Evolutionary conservation across 2,329 filamentous ascomycete species (phyloP).

Genomic region (Diaporthe ilicicola): DNA sequence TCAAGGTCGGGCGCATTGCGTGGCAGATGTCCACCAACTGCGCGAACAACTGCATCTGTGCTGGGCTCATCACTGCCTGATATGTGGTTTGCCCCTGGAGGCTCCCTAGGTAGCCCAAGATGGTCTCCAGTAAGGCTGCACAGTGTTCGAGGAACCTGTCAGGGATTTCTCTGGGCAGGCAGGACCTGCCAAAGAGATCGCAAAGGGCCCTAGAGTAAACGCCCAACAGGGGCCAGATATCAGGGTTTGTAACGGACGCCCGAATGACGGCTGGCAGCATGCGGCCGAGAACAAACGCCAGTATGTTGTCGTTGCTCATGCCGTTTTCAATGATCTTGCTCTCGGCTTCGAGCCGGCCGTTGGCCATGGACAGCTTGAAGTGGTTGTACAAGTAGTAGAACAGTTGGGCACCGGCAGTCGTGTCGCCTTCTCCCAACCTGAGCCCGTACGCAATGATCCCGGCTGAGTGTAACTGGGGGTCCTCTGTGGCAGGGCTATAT

Average conservation of each 20-base stretch:
- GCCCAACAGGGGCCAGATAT: constrained; percentile 58
- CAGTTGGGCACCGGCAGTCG: constrained; percentile 55
- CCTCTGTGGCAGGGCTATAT: constrained; percentile 63
- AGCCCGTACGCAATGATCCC: constrained; percentile 65
- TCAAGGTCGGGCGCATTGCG: constrained; percentile 19
- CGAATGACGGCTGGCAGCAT: constrained; percentile 64
- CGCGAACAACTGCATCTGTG: constrained; percentile 39
- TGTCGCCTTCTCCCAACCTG: constrained; percentile 61
- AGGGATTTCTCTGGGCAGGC: constrained; percentile 48
- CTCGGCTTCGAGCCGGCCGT: constrained; percentile 57
- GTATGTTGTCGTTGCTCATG: constrained; percentile 56
- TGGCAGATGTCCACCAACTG: constrained; percentile 28
- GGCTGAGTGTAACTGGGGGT: constrained; percentile 65
- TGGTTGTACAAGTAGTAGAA: constrained; percentile 67
- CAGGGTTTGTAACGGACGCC: constrained; percentile 44
- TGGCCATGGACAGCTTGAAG: constrained; percentile 63
- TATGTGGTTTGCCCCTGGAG: constrained; percentile 21
- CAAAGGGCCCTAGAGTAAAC: constrained; percentile 57
- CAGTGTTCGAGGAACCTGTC: constrained; percentile 45
- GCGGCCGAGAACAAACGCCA: constrained; percentile 56
- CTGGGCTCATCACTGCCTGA: constrained; percentile 25
- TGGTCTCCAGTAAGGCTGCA: constrained; percentile 42
- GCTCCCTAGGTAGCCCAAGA: constrained; percentile 37
- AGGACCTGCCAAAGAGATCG: constrained; percentile 44
- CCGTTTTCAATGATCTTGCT: constrained; percentile 54